Evolutionary conservation across 495 filamentous ascomycete genomes (phyloP), one percentile per base, ranked within the genome.

Genomic region (Penicillium mononematosum): DNA sequence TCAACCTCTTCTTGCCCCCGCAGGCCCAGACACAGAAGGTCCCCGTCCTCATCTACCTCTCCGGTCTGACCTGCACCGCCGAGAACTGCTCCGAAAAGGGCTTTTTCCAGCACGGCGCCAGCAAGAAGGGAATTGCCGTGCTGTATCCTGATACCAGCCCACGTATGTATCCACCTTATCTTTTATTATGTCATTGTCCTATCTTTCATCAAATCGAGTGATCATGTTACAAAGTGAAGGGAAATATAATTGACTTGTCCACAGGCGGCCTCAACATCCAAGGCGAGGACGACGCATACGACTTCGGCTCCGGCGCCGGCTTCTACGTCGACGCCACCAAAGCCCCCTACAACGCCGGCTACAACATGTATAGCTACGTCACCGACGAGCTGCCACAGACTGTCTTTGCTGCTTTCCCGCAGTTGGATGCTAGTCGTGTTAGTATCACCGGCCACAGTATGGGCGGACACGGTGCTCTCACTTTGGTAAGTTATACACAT

Each of bases 81-180:
- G 92, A 98, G 59, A 98, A 98, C 77, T 91, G 92, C 72, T 83
- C 91, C 32, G 95, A 98, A 71, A 98, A 98, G 73, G 93, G 61
- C 38, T 96, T 96, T 79, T 89, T 98, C 75, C 92, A 98, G 70
- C 83, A 88, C 61, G 79, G 77, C 46, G 94, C 94, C 12, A 81
- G 84, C 55, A 77, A 86, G 61, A 84, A 84, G 62, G 88, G 89
- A 41, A 89, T 98, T 65, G 94, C 94, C 1, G 69, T 98, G 53
- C 81, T 97, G 12, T 98, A 92, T 71, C 94, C 94, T 0, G 94
- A 98, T 77, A 98, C 94, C 14, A 94, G 89, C 36, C 94, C 94
- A 47, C 85, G 92, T 88, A 80, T 38, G 78, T 77, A 25, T 25
- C 27, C 24, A 10, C 8, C 29, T 43, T 54, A 12, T n/a, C 7